Percentiles rank a stretch among this genome's conserved stretches.
phyloP scores from a whole-genome alignment of 2,329 filamentous ascomycete genomes.

The Fusarium sp. region DNA sequence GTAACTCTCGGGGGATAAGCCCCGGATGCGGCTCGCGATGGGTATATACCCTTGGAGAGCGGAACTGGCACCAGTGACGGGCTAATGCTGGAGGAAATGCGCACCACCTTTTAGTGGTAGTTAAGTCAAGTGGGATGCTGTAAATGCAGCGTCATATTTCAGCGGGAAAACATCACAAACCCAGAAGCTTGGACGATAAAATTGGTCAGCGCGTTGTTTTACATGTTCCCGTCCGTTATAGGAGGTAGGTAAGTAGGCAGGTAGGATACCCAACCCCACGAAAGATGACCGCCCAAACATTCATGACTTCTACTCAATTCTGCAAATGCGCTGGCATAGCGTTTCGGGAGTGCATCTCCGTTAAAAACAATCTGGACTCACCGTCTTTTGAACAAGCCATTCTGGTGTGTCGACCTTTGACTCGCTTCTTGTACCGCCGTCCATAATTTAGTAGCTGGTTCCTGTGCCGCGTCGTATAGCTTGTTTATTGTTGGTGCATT shows the following conservation, averaged over 20 bases:
- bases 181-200: conserved; percentile 7
- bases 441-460: neutral
- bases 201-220: neutral
- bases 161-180: neutral
- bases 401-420: conserved; percentile 11
- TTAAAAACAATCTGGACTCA: conserved; percentile 24
- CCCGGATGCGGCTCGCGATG: conserved; percentile 34
- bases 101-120: conserved; percentile 11
- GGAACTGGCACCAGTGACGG: conserved; percentile 6
- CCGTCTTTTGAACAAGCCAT: conserved; percentile 35
- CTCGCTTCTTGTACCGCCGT: conserved; percentile 3
- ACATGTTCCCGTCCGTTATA: neutral
- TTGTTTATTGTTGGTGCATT: conserved; percentile 37
- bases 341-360: conserved; percentile 31
- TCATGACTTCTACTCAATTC: conserved; percentile 22
- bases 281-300: neutral
- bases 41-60: conserved; percentile 8
- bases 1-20: conserved; percentile 28
- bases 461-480: conserved; percentile 29
- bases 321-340: conserved; percentile 19
- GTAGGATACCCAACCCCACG: no score
- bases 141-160: conserved; percentile 23
- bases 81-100: conserved; percentile 17
- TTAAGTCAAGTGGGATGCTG: neutral
- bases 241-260: no score